Evolutionary conservation across 2,329 filamentous ascomycete genomes (phyloP).

Genomic region (Rhinocladiella similis): DNA sequence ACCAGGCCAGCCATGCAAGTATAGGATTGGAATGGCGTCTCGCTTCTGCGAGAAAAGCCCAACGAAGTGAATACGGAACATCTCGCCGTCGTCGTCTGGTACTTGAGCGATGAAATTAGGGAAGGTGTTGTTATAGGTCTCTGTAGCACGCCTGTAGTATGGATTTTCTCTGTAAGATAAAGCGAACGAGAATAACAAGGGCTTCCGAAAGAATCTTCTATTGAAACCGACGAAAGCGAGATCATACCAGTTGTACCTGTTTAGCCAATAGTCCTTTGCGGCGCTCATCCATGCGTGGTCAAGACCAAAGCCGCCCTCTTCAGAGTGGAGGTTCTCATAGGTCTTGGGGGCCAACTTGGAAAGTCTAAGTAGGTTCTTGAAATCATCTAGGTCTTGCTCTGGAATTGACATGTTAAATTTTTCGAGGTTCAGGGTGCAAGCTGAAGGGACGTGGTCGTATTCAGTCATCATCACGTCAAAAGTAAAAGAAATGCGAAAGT

Average conservation of each 20-base stretch:
- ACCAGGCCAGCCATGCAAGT: conserved; percentile 59
- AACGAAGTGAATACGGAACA: conserved; percentile 52
- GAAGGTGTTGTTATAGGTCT: conserved; percentile 49
- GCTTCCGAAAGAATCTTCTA: no score
- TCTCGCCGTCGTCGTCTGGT: conserved; percentile 33
- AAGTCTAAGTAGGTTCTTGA: conserved; percentile 48
- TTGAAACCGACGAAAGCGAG: conserved; percentile 19
- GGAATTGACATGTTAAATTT: conserved; percentile 31
- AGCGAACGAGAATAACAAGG: no score
- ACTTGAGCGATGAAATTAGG: conserved; percentile 51
- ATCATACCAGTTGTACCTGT: conserved; percentile 50
- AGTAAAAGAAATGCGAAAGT: no score
- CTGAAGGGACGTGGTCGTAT: neutral
- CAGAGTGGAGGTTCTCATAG: conserved; percentile 28
- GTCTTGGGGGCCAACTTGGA: conserved; percentile 47
- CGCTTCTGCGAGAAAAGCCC: conserved; percentile 55
- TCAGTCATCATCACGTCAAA: no score
- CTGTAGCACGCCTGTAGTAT: conserved; percentile 17
- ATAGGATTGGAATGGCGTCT: conserved; percentile 52
- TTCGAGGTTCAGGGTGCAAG: neutral
- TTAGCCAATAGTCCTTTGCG: conserved; percentile 46
- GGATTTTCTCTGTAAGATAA: no score
- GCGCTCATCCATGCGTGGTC: conserved; percentile 48
- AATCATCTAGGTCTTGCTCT: conserved; percentile 47
- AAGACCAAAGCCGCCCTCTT: conserved; percentile 46